Evolutionary conservation across 352 stramenopile genomes (phyloP).

Genomic region (Halophytophthora polymorphica): DNA sequence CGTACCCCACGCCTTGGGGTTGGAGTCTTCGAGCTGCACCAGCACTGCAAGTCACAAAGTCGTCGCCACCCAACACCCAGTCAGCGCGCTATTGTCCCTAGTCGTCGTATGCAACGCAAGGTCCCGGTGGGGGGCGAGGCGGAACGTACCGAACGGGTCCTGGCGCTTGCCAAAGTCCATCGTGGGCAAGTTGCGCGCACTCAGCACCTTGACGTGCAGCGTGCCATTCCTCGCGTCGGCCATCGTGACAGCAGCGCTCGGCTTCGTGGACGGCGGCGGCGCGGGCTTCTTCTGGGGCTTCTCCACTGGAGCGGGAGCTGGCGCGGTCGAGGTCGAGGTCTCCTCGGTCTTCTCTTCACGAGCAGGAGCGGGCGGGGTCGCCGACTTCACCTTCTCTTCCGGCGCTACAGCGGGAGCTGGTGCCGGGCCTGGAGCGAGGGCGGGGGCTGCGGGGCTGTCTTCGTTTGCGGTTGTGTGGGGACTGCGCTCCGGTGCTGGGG

Average conservation of each 20-base stretch:
- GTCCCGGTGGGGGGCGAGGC: not conserved
- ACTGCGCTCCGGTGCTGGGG: no score
- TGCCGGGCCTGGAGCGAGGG: slow-evolving; percentile 17
- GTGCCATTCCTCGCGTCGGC: slow-evolving; percentile 44
- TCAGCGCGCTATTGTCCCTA: no score
- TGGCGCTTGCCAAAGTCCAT: slow-evolving; percentile 84
- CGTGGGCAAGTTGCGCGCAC: slow-evolving; percentile 53
- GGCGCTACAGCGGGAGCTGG: slow-evolving; percentile 6
- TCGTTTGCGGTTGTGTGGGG: no score
- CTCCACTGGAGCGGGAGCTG: not conserved
- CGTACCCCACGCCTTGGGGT: slow-evolving; percentile 50
- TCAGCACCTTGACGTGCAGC: slow-evolving; percentile 72
- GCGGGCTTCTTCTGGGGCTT: not conserved
- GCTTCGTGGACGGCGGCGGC: slow-evolving; percentile 11
- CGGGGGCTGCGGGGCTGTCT: slow-evolving; percentile 6
- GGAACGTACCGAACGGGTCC: slow-evolving; percentile 59
- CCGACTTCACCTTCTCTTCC: not conserved
- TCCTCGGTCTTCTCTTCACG: not conserved
- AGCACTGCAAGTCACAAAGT: slow-evolving; percentile 36
- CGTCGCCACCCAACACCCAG: slow-evolving; percentile 1
- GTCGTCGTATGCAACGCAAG: no score
- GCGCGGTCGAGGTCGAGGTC: not conserved
- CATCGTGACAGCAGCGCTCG: slow-evolving; percentile 5
- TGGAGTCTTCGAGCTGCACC: slow-evolving; percentile 65
- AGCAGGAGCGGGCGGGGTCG: slow-evolving; percentile 7